Base-by-base conservation (phyloP, 768 basidiomycete genomes). In the Strobilomyces confusus region DNA sequence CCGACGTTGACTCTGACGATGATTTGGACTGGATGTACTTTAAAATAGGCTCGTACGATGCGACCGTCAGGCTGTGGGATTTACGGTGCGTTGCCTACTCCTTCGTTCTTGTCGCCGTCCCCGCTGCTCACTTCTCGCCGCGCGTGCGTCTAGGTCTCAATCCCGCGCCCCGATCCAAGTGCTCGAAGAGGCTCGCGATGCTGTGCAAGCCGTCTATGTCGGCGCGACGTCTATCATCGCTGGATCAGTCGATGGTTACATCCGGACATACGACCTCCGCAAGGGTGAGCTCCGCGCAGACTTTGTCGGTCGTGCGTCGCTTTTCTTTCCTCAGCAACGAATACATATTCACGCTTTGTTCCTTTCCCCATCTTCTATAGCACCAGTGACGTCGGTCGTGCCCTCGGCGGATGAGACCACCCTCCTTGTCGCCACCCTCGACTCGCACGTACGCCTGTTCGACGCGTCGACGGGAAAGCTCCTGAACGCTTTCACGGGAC, bases 261-360 rank as follows among this genome's bases (percentile, higher is more conserved):
- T 95, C 41, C 83, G 97, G 19, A 92, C 91, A 9, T 98, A 98
- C 70, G 97, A 99, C 70, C 77, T 99, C 30, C 87, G 97, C 48
- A 92, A 88, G 75, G 97, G 97, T 22, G 84, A 95, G 67, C 73
- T 98, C 26, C 82, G 87, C 9, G 80, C 89, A 41, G 97, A 99
- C 69, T 93, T 84, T 64, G 80, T 98, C 59, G 95, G 95, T 9
- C 82, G 93, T 95, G 68, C 62, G 91, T 81, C 32, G 6, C 32
- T 14, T 33, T 33, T 9, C 32, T 2, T 33, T 22, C 11, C 0
- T 25, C n/a, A 8, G 26, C 26, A 4, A 26, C 8, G 26, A 26
- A 26, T 26, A 26, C 5, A 8, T 26, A n/a, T n/a, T n/a, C n/a
- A n/a, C n/a, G 26, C 4, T 26, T 26, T 26, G 12, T 36, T 33